A percentile compares a stretch with the other conserved stretches of the same genome.
phyloP scores from a whole-genome alignment of 2,329 filamentous ascomycete genomes.

The Xylariaceae sp. region DNA sequence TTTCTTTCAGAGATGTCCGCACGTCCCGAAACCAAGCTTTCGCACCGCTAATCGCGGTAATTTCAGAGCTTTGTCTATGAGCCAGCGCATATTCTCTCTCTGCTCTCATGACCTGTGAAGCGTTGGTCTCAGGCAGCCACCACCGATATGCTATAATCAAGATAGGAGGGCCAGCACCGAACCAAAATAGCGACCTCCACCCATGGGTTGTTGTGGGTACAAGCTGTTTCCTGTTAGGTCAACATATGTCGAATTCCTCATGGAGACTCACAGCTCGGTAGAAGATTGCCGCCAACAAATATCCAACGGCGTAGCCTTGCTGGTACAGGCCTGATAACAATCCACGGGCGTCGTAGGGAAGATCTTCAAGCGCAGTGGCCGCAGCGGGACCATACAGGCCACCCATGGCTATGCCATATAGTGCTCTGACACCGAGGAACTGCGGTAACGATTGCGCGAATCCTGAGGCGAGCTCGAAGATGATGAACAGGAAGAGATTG shows the following conservation, averaged over 20 bases:
- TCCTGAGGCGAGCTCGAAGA: conserved; percentile 29
- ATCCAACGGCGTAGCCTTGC: conserved; percentile 22
- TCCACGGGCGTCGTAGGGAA: conserved; percentile 29
- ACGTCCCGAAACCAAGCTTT: conserved; percentile 26
- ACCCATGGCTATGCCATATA: conserved; percentile 33
- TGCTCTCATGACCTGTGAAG: conserved; percentile 28
- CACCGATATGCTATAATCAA: conserved; percentile 29
- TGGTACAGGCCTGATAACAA: conserved; percentile 27
- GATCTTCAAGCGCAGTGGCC: conserved; percentile 30
- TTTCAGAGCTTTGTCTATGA: background rate
- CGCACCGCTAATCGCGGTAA: background rate
- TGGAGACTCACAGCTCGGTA: conserved; percentile 27
- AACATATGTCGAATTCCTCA: too few relatives aligned
- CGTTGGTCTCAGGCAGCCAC: conserved; percentile 32
- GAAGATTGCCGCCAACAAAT: conserved; percentile 26
- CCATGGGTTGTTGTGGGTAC: conserved; percentile 27
- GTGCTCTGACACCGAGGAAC: conserved; percentile 26
- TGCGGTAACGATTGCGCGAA: conserved; percentile 27
- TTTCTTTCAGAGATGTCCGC: conserved; percentile 15
- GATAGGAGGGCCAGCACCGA: conserved; percentile 27
- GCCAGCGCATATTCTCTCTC: conserved; percentile 13
- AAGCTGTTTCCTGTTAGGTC: conserved; percentile 23
- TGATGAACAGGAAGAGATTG: conserved; percentile 26
- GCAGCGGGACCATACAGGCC: conserved; percentile 29
- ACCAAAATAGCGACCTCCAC: conserved; percentile 31